A percentile compares a stretch with the other conserved stretches of the same genome.
These are phyloP conservation scores for Globisporangium orthogonon DNA, from an alignment of 352 stramenopile genomes.

Conservation along the genomic window DNA sequence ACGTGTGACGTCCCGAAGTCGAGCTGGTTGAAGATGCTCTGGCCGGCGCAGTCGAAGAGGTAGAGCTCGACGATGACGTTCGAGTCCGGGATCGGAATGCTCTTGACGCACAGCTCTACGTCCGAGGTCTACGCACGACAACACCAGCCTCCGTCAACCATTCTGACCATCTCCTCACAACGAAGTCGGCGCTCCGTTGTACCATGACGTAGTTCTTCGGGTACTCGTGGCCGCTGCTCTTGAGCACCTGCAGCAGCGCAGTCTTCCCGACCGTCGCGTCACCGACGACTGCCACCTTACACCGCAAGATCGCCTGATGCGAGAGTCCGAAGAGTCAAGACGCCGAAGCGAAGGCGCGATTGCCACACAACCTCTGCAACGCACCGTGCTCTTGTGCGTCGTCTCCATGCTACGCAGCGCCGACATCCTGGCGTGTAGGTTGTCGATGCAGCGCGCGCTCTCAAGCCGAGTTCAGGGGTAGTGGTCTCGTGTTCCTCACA, in stretches of 20 bases:
- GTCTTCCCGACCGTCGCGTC: constrained; percentile 90
- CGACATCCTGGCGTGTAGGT: constrained; percentile 36
- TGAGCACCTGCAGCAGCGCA: constrained; percentile 88
- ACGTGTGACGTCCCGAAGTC: constrained; percentile 82
- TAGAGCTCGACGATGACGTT: constrained; percentile 92
- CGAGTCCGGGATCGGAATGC: constrained; percentile 82
- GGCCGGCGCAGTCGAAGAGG: constrained; percentile 90
- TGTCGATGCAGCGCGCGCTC: no score
- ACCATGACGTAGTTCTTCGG: constrained; percentile 95
- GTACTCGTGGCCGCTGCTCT: constrained; percentile 88
- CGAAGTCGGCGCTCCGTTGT: neutral
- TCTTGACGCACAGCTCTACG: constrained; percentile 89
- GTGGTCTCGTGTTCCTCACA: neutral
- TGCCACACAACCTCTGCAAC: neutral
- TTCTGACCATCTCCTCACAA: neutral
- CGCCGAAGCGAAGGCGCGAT: neutral
- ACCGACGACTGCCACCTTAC: constrained; percentile 88
- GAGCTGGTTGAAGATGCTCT: constrained; percentile 93
- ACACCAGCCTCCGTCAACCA: neutral
- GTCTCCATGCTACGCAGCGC: constrained; percentile 89
- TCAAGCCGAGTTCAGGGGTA: neutral
- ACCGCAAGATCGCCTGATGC: constrained; percentile 79
- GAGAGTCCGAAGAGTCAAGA: neutral
- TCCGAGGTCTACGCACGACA: constrained; percentile 60
- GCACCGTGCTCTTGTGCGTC: constrained; percentile 83